Base-by-base conservation (phyloP, 176 grass and related monocot species). In the Metroxylon sagu region DNA sequence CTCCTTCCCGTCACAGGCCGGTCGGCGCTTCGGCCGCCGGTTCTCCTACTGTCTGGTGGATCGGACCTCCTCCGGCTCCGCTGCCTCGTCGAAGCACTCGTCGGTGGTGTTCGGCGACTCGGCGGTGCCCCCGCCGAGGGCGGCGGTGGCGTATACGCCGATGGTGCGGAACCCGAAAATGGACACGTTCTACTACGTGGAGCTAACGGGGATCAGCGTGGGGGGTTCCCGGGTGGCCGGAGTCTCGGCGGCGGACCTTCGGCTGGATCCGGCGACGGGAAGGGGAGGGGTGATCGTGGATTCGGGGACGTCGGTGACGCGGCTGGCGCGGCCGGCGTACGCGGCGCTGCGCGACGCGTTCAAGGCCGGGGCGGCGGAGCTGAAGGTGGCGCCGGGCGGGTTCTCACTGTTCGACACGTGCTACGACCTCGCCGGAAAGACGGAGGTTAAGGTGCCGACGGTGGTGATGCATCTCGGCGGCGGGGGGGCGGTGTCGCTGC, bases 41-140 rank as follows among this genome's bases (percentile, higher is more conserved):
- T 95, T 95, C 74, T 79, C 79, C 0, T 95, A 89, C 68, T 95
- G 90, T 76, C 63, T 89, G 71, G 73, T 77, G 65, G 79, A 83
- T 72, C 82, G 82, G 15, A 48, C 57, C 68, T 35, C 85, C 19
- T 28, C 39, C 39, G 28, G 4, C 3, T 4, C 27, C 35, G 35
- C 35, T 10, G 7, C 35, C 17, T 50, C 57, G 29, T 57, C 51
- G 35, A 43, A 48, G 43, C 14, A 53, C 52, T 89, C 85, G 0
- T 86, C 75, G 50, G 69, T 95, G 53, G 71, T 83, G 48, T 86
- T 95, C 72, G 90, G 85, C 61, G 31, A 62, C 54, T 19, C 75
- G 25, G 63, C 79, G 17, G 76, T 78, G 57, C 73, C 15, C 5
- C 29, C 54, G 35, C 29, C 49, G 12, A 10, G 35, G 10, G 61